Percentiles rank a stretch among this genome's conserved stretches.
These are phyloP conservation scores for Chalaropsis thielavioides DNA, from an alignment of 2,329 filamentous ascomycete genomes.

Conservation along the genomic window DNA sequence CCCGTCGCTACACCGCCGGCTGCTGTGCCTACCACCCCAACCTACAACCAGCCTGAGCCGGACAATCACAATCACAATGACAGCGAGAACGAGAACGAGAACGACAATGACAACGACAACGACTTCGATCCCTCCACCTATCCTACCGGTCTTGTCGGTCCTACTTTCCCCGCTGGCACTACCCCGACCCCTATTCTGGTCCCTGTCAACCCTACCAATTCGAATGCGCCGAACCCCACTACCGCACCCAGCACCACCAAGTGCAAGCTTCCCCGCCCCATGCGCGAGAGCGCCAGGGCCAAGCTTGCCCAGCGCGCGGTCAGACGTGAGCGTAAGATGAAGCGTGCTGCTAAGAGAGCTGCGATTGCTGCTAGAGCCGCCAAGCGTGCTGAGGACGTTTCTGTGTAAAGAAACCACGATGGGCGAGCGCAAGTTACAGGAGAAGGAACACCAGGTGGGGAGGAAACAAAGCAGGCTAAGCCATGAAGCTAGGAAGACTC, in stretches of 20 bases:
- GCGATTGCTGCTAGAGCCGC: slow-evolving; percentile 6
- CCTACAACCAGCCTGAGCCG: neutral
- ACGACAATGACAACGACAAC: neutral
- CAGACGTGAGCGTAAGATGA: slow-evolving; percentile 6
- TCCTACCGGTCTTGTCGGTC: neutral
- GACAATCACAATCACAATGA: neutral
- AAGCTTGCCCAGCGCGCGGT: neutral
- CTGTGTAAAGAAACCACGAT: neutral
- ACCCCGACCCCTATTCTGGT: slow-evolving; percentile 8
- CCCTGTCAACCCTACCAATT: neutral
- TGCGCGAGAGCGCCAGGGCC: neutral
- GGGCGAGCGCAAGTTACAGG: neutral
- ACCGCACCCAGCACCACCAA: neutral
- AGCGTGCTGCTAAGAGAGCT: slow-evolving; percentile 10
- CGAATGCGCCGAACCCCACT: slow-evolving; percentile 3
- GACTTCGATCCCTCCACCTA: neutral
- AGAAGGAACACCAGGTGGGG: neutral
- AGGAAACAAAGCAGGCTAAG: neutral
- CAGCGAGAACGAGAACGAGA: neutral
- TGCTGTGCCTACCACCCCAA: neutral
- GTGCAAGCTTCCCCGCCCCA: neutral
- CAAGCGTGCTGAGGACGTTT: neutral
- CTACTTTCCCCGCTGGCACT: slow-evolving; percentile 2
- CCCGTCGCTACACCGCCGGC: neutral
- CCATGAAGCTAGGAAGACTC: too few species aligned